Evolutionary conservation across 2,329 filamentous ascomycete genomes (phyloP), one percentile per base, ranked within the genome.

Genomic region (Microdochium trichocladiopsis): DNA sequence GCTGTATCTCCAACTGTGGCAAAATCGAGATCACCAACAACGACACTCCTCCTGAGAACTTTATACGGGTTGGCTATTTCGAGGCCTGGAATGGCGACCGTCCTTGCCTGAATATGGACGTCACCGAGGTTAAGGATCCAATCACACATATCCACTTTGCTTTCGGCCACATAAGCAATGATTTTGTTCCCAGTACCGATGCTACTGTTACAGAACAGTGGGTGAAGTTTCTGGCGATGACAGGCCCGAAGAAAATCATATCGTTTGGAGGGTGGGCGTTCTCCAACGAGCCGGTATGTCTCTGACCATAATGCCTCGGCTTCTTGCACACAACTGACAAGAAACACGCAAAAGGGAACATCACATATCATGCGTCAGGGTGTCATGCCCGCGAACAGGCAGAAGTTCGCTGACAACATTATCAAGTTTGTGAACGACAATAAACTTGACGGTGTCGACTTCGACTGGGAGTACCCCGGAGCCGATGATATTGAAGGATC

Each of bases 321-420:
- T 8, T 37, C 33, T n/a, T n/a, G n/a, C n/a, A n/a, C 33, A 16
- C 12, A 16, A 37, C 33, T 37, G 33, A 37, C 33, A 37, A 37
- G 33, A 37, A 37, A n/a, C 12, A n/a, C 18, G 12, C 12, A 37
- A n/a, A 16, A 37, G 33, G 33, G 33, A 12, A 71, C 68, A 1
- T 72, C 63, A 51, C 31, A 53, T 11, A 67, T 72, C 25, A 64
- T 75, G 47, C 61, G 71, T 1, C 50, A 70, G 3, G 69, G 53
- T 22, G 61, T 69, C 2, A 57, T 6, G 41, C 23, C 47, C 18
- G 33, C 33, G 0, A 72, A 75, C 50, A 57, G 66, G 2, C 37
- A 56, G 14, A 64, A 25, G 6, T 60, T 73, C 51, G n/a, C n/a
- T n/a, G n/a, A n/a, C n/a, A n/a, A n/a, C n/a, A n/a, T n/a, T n/a